Conservation (phyloP, 768 basidiomycete species). For the Harrya chromipes region DNA sequence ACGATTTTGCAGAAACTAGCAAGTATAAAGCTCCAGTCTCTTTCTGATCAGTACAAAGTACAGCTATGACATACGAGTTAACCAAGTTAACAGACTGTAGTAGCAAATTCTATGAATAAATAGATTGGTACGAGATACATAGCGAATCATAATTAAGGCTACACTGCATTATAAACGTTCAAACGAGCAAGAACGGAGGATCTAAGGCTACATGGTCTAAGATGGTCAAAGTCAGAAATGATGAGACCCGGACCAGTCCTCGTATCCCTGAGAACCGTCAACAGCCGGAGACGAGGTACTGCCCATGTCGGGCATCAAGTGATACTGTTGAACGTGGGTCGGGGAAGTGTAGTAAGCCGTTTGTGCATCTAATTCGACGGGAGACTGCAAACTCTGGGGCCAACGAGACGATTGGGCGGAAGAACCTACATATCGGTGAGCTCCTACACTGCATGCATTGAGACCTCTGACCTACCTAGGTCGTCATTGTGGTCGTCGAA, state of each 20-base stretch:
- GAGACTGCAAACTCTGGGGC: background rate
- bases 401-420: background rate
- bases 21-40: too few species aligned
- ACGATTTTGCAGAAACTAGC: too few species aligned
- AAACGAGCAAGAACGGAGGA: background rate
- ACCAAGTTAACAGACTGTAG: too few species aligned
- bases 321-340: background rate
- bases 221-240: background rate
- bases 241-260: background rate
- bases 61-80: too few species aligned
- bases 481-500: background rate
- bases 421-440: constrained; percentile 9
- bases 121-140: constrained; percentile 1
- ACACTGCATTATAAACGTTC: background rate
- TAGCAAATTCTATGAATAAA: background rate
- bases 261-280: background rate
- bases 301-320: background rate
- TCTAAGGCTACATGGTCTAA: background rate
- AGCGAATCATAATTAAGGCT: background rate
- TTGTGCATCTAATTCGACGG: background rate
- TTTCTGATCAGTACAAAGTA: too few species aligned
- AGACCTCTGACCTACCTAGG: constrained; percentile 6
- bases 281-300: background rate
- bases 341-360: background rate
- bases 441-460: background rate